Conservation (phyloP, 768 basidiomycete genomes). For the Mycena rosella region DNA sequence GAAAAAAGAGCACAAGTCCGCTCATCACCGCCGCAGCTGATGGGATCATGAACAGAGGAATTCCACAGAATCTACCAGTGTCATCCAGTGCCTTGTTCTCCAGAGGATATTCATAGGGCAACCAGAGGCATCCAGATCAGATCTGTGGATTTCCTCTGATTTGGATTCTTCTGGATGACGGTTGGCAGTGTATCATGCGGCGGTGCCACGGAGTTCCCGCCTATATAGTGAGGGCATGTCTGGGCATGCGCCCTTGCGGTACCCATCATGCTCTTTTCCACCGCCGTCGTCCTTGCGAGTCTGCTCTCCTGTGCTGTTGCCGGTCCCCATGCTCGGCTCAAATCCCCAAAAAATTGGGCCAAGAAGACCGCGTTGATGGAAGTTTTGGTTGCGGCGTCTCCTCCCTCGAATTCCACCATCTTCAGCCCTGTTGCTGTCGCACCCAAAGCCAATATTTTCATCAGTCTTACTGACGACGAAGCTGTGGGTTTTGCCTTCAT, state of each 20-base stretch:
- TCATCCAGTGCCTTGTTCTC: no score
- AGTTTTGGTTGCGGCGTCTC: slow-evolving; percentile 8
- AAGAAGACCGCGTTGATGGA: slow-evolving; percentile 18
- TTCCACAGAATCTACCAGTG: no score
- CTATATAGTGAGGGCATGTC: no score
- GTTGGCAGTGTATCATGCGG: no score
- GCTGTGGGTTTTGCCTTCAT: slow-evolving; percentile 26
- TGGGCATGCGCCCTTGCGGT: background rate
- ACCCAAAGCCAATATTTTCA: slow-evolving; percentile 35
- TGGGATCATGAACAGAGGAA: no score
- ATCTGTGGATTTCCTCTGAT: no score
- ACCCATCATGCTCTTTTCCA: slow-evolving; percentile 19
- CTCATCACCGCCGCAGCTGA: no score
- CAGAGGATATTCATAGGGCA: no score
- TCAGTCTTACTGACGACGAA: slow-evolving; percentile 35
- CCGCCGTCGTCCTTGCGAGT: slow-evolving; percentile 7
- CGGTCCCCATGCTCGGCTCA: slow-evolving; percentile 35
- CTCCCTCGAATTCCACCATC: slow-evolving; percentile 4
- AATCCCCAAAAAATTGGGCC: slow-evolving; percentile 18
- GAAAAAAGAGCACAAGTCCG: no score
- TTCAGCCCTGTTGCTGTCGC: slow-evolving; percentile 28
- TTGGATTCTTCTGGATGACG: no score
- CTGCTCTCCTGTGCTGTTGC: slow-evolving; percentile 24
- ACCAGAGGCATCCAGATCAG: no score
- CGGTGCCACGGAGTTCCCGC: no score